A percentile compares a stretch with the other conserved stretches of the same genome.
These are phyloP conservation scores for Exophiala oligosperma DNA, from an alignment of 2,329 filamentous ascomycete genomes.

Conservation along the genomic window DNA sequence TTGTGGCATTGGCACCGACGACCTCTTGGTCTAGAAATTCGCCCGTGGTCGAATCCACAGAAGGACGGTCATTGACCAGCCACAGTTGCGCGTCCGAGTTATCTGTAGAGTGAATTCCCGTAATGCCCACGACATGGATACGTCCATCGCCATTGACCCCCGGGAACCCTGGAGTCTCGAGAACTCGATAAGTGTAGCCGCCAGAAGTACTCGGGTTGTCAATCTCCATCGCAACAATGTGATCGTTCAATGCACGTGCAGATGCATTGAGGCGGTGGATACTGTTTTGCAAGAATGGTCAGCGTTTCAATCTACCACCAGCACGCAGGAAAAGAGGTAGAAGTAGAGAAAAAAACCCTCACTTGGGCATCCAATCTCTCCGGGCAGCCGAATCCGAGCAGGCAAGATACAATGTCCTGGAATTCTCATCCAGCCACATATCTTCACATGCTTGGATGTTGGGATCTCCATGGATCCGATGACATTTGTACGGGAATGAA, in stretches of 20 bases:
- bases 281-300: not conserved
- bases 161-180: slow-evolving; percentile 23
- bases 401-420: slow-evolving; percentile 31
- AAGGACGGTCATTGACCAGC: slow-evolving; percentile 38
- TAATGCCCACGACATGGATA: slow-evolving; percentile 34
- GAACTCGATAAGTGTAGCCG: slow-evolving; percentile 23
- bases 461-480: slow-evolving; percentile 29
- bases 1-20: slow-evolving; percentile 39
- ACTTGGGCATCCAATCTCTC: slow-evolving; percentile 31
- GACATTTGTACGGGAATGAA: slow-evolving; percentile 34
- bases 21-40: slow-evolving; percentile 32
- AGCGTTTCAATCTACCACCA: not conserved
- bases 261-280: slow-evolving; percentile 28
- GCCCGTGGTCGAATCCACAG: slow-evolving; percentile 34
- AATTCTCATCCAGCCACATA: slow-evolving; percentile 32
- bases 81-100: slow-evolving; percentile 20
- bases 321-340: not conserved
- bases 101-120: slow-evolving; percentile 29
- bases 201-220: slow-evolving; percentile 25
- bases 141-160: slow-evolving; percentile 35
- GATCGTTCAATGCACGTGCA: slow-evolving; percentile 28
- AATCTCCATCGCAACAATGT: slow-evolving; percentile 33
- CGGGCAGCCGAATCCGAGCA: slow-evolving; percentile 28
- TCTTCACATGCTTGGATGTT: slow-evolving; percentile 35
- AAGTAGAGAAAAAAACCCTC: not conserved